Conservation (phyloP, 176 grass and related monocot genomes). For the Dactylis glomerata region DNA sequence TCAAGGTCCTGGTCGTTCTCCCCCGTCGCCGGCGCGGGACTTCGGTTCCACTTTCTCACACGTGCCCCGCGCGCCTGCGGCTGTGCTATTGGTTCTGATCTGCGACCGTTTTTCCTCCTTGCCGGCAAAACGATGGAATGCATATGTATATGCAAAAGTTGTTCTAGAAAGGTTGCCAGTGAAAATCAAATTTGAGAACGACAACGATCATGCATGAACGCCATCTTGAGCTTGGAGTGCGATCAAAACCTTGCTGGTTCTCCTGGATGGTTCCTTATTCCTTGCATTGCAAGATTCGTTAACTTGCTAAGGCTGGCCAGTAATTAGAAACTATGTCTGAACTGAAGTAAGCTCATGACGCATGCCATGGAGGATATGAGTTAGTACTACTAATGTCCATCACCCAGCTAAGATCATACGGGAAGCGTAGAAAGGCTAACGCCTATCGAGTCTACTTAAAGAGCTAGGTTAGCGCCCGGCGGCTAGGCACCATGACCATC, state of each 20-base stretch:
- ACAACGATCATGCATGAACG: not conserved
- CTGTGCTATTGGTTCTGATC: not conserved
- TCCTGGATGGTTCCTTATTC: not conserved
- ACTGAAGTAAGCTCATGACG: not conserved
- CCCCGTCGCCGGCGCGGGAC: no score
- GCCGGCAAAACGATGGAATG: not conserved
- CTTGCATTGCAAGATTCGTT: constrained; percentile 29
- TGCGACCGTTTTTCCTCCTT: not conserved
- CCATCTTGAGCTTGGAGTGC: not conserved
- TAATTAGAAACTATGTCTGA: not conserved
- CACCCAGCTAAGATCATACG: not conserved
- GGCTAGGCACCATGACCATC: no score
- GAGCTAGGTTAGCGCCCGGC: no score
- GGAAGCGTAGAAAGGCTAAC: not conserved
- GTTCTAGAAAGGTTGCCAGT: no score
- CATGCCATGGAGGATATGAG: not conserved
- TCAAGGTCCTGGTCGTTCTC: no score
- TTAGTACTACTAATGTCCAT: not conserved
- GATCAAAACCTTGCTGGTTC: not conserved
- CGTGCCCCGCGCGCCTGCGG: no score
- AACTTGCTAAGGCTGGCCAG: not conserved
- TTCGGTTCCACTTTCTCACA: no score
- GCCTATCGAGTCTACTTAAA: no score
- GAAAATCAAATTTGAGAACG: no score
- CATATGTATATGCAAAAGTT: no score